A percentile compares a stretch with the other conserved stretches of the same genome.
phyloP scores from a whole-genome alignment of 2,329 filamentous ascomycete genomes.

The Tolypocladium nubicola region DNA sequence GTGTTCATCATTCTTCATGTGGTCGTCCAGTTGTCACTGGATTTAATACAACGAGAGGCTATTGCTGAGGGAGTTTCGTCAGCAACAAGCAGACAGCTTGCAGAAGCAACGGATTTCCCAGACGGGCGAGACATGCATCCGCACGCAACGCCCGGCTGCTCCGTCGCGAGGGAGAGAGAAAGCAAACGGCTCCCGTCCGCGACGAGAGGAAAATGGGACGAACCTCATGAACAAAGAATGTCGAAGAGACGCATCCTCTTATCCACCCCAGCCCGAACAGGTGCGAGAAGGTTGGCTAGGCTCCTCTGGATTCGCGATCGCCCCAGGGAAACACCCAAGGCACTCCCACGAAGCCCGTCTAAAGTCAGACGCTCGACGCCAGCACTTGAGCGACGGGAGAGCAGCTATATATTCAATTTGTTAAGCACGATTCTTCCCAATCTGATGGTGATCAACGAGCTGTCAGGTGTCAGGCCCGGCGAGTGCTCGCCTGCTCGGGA shows the following conservation, averaged over 20 bases:
- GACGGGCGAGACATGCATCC: background rate
- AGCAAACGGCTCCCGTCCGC: background rate
- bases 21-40: background rate
- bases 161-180: background rate
- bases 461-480: background rate
- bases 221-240: constrained; percentile 5
- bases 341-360: background rate
- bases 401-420: background rate
- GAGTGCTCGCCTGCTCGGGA: background rate
- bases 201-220: background rate
- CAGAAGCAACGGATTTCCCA: background rate
- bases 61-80: background rate
- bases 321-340: background rate
- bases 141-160: background rate
- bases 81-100: background rate
- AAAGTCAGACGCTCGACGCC: background rate
- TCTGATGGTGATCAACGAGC: background rate
- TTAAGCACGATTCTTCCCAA: background rate
- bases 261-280: background rate
- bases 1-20: constrained; percentile 21
- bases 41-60: background rate
- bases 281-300: background rate
- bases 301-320: background rate
- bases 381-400: background rate
- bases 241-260: constrained; percentile 2